phyloP scores from a whole-genome alignment of 495 filamentous ascomycete species.

The Daldinia concentrica region DNA sequence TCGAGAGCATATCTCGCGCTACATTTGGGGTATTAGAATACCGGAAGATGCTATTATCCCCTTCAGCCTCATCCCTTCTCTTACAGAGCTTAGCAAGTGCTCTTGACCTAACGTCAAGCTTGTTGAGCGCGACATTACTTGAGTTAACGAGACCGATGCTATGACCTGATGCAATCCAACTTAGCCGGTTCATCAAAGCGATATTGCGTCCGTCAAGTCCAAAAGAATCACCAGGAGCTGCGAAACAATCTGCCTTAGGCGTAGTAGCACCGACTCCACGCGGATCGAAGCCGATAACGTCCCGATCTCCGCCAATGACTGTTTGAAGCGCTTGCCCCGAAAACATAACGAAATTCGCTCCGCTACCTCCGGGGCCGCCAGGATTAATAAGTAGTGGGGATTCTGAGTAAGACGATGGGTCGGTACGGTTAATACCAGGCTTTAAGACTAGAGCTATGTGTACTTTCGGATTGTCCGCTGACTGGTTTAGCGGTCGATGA shows the following conservation, averaged over 20 bases:
- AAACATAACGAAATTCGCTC: slow-evolving; percentile 51
- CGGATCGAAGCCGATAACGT: slow-evolving; percentile 52
- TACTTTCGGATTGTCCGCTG: slow-evolving; percentile 51
- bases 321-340: slow-evolving; percentile 54
- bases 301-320: slow-evolving; percentile 48
- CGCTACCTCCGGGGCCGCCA: slow-evolving; percentile 64
- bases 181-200: slow-evolving; percentile 38
- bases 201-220: slow-evolving; percentile 40
- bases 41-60: slow-evolving; percentile 46
- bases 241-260: slow-evolving; percentile 49
- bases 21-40: slow-evolving; percentile 45
- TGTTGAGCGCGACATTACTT: slow-evolving; percentile 47
- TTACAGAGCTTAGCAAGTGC: slow-evolving; percentile 51
- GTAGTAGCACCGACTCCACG: slow-evolving; percentile 49
- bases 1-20: slow-evolving; percentile 48
- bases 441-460: slow-evolving; percentile 62
- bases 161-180: slow-evolving; percentile 28
- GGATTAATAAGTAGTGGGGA: slow-evolving; percentile 40
- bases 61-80: slow-evolving; percentile 43
- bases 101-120: slow-evolving; percentile 42
- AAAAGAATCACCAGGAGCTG: slow-evolving; percentile 16
- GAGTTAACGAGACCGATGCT: slow-evolving; percentile 50
- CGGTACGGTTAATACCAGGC: slow-evolving; percentile 59
- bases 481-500: slow-evolving; percentile 49
- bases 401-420: slow-evolving; percentile 49